Conservation (phyloP, 345 rosid species). For the Physaria fendleri region DNA sequence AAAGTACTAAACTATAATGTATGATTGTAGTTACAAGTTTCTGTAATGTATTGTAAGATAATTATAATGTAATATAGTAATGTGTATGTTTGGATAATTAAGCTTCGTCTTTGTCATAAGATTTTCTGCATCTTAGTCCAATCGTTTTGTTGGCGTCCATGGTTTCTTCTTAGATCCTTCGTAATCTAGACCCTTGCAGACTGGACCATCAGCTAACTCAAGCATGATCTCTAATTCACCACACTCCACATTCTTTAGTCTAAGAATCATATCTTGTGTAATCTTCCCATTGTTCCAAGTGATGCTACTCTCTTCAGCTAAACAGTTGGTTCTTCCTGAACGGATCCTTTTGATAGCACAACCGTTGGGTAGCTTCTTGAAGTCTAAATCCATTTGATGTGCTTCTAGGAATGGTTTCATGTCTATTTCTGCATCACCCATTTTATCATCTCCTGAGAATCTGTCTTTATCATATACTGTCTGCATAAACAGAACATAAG, state of each 20-base stretch:
- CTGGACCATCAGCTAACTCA: slow-evolving; percentile 56
- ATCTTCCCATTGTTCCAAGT: slow-evolving; percentile 45
- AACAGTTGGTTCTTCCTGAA: slow-evolving; percentile 47
- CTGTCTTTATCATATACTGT: slow-evolving; percentile 78
- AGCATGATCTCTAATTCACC: slow-evolving; percentile 64
- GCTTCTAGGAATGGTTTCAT: slow-evolving; percentile 49
- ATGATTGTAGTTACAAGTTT: no score
- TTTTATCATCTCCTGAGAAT: slow-evolving; percentile 60
- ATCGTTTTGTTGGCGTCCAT: slow-evolving; percentile 32
- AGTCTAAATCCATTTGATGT: slow-evolving; percentile 39
- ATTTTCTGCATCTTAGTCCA: slow-evolving; percentile 26
- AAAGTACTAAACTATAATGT: no score
- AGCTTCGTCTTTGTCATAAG: slow-evolving; percentile 8
- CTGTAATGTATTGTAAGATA: no score
- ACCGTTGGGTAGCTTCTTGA: slow-evolving; percentile 49
- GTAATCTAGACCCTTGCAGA: slow-evolving; percentile 37
- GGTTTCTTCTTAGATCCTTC: slow-evolving; percentile 36
- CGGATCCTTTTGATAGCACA: slow-evolving; percentile 50
- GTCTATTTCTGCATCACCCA: slow-evolving; percentile 80
- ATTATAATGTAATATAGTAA: no score
- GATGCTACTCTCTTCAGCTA: slow-evolving; percentile 57
- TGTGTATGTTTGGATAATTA: no score
- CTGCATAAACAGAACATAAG: slow-evolving; percentile 31
- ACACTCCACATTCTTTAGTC: slow-evolving; percentile 49
- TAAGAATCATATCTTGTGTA: slow-evolving; percentile 54